These are phyloP conservation scores for Mucor irregularis DNA, from an alignment of 371 early-diverging fungal genomes.

Conservation along the genomic window DNA sequence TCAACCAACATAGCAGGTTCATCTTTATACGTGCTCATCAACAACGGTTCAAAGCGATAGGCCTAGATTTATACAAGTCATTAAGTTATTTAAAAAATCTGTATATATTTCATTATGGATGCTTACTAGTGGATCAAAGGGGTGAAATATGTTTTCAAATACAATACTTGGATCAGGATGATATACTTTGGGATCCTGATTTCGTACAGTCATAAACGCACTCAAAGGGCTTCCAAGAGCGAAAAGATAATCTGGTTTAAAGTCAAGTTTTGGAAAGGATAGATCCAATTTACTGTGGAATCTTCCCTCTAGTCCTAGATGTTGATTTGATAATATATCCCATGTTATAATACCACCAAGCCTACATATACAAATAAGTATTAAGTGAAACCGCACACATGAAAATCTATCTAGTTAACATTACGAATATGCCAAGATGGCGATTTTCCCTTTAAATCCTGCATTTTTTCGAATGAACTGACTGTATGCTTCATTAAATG, in stretches of 20 bases:
- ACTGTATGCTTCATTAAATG: constrained; percentile 54
- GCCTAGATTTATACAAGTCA: constrained; percentile 26
- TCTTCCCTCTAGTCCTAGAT: constrained; percentile 19
- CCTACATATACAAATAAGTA: constrained; percentile 4
- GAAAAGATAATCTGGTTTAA: constrained; percentile 57
- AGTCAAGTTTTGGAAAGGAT: constrained; percentile 45
- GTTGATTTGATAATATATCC: constrained; percentile 56
- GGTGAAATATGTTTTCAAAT: constrained; percentile 65
- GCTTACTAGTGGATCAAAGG: constrained; percentile 60
- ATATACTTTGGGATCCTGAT: constrained; percentile 51
- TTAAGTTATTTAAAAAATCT: not conserved
- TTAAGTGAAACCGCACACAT: not conserved
- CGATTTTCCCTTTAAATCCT: constrained; percentile 58
- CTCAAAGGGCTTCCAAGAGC: constrained; percentile 61
- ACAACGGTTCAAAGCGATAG: constrained; percentile 50
- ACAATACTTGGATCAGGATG: constrained; percentile 48
- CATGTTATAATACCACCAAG: constrained; percentile 67
- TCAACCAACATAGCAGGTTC: constrained; percentile 46
- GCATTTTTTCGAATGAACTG: constrained; percentile 51
- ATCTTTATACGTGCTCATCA: constrained; percentile 33
- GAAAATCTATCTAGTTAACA: constrained; percentile 8
- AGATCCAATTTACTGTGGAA: constrained; percentile 44
- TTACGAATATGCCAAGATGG: constrained; percentile 60
- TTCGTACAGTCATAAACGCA: constrained; percentile 62
- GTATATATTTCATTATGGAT: no score